Evolutionary conservation across 2,329 filamentous ascomycete species (phyloP).

Genomic region (Aspergillus awamori): DNA sequence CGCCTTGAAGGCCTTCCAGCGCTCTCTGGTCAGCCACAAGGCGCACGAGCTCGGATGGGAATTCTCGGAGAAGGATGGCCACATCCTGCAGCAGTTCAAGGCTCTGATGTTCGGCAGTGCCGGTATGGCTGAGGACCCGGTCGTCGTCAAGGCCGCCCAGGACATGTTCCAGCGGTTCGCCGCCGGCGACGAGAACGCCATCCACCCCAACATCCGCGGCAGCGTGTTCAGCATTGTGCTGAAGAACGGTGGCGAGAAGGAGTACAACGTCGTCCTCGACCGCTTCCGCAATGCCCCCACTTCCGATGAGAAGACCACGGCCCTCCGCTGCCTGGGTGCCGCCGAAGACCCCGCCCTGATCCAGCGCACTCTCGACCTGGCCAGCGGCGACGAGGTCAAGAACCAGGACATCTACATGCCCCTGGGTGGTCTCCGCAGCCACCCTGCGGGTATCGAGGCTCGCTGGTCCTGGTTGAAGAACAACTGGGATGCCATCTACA

Average conservation of each 20-base stretch:
- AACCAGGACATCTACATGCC: conserved; percentile 94
- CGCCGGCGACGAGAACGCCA: conserved; percentile 74
- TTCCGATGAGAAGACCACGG: conserved; percentile 88
- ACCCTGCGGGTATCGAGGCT: conserved; percentile 75
- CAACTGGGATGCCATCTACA: conserved; percentile 83
- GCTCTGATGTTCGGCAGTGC: conserved; percentile 83
- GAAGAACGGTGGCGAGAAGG: conserved; percentile 80
- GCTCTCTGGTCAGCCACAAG: conserved; percentile 73
- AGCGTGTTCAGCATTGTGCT: conserved; percentile 85
- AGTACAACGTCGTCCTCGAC: conserved; percentile 78
- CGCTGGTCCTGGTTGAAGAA: conserved; percentile 81
- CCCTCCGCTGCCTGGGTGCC: conserved; percentile 79
- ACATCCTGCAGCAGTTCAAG: conserved; percentile 94
- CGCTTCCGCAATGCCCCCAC: conserved; percentile 75
- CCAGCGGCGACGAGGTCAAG: conserved; percentile 81
- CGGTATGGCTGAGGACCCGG: conserved; percentile 76
- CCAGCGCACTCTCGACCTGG: conserved; percentile 73
- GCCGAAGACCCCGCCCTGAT: conserved; percentile 78
- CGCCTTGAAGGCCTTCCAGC: conserved; percentile 80
- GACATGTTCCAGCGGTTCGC: conserved; percentile 89
- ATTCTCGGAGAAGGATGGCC: conserved; percentile 81
- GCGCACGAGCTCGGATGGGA: conserved; percentile 87
- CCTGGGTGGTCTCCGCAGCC: conserved; percentile 73
- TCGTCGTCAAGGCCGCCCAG: conserved; percentile 76
- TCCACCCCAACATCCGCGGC: conserved; percentile 88